Evolutionary conservation across 2,329 filamentous ascomycete species (phyloP).

Genomic region (Myriangium duriaei): DNA sequence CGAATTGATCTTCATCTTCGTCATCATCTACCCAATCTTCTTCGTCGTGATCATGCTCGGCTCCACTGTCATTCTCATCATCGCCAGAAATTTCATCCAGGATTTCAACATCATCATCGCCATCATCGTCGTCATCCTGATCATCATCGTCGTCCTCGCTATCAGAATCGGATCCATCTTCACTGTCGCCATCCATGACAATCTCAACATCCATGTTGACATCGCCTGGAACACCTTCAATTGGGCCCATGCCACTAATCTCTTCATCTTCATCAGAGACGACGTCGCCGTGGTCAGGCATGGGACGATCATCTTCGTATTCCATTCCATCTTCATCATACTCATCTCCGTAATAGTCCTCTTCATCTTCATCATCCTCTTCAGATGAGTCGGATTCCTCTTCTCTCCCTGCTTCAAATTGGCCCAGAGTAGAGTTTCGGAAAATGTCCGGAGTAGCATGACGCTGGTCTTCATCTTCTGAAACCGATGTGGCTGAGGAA

Average conservation of each 20-base stretch:
- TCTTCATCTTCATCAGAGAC: constrained; percentile 83
- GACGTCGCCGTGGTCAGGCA: constrained; percentile 69
- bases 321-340: constrained; percentile 76
- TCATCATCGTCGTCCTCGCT: constrained; percentile 44
- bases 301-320: constrained; percentile 75
- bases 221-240: constrained; percentile 51
- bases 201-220: constrained; percentile 67
- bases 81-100: constrained; percentile 36
- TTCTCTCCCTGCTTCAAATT: constrained; percentile 75
- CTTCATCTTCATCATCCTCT: constrained; percentile 49
- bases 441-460: constrained; percentile 96
- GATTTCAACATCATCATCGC: constrained; percentile 33
- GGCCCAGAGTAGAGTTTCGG: constrained; percentile 87
- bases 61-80: constrained; percentile 36
- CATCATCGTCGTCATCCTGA: constrained; percentile 49
- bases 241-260: constrained; percentile 63
- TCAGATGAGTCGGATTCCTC: constrained; percentile 68
- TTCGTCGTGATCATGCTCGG: constrained; percentile 32
- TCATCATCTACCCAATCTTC: constrained; percentile 28
- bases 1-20: constrained; percentile 42
- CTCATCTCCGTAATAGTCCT: constrained; percentile 78
- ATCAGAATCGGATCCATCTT: constrained; percentile 49
- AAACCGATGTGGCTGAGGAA: constrained; percentile 73
- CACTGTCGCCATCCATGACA: constrained; percentile 65
- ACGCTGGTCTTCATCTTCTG: constrained; percentile 44